A percentile compares a stretch with the other conserved stretches of the same genome.
Evolutionary conservation across 169 alveolate species (phyloP).

Genomic region (Plasmodium gaboni): DNA sequence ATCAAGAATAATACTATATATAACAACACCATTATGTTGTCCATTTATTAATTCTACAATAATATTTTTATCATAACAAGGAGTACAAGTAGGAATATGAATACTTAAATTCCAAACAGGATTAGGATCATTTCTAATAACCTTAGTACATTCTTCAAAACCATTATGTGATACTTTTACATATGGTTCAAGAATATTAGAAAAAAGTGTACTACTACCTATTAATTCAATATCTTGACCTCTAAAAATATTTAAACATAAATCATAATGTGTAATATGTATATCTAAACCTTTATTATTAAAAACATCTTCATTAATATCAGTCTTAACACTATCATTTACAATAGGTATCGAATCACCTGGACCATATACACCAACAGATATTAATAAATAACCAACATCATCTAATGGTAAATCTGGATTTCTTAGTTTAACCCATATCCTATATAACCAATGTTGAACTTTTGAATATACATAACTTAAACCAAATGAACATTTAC

Average conservation of each 20-base stretch:
- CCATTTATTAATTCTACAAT: conserved; percentile 84
- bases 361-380: conserved; percentile 90
- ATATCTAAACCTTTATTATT: conserved; percentile 58
- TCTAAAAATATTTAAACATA: conserved; percentile 50
- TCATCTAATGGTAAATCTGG: conserved; percentile 80
- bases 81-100: conserved; percentile 86
- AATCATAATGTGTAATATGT: conserved; percentile 64
- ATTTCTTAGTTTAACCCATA: conserved; percentile 88
- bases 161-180: conserved; percentile 89
- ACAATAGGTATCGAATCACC: conserved; percentile 89
- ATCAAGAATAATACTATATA: conserved; percentile 82
- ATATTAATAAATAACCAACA: conserved; percentile 84
- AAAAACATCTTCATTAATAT: conserved; percentile 26
- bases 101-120: conserved; percentile 90
- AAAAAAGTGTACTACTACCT: conserved; percentile 64
- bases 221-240: conserved; percentile 73
- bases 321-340: conserved; percentile 81
- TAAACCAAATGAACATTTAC: conserved; percentile 88
- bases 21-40: conserved; percentile 81
- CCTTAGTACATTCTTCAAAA: conserved; percentile 83
- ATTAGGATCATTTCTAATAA: conserved; percentile 85
- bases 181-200: conserved; percentile 83
- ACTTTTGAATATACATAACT: conserved; percentile 86
- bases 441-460: conserved; percentile 89
- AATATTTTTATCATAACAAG: conserved; percentile 82